Conservation (phyloP, 805 yeast genomes). For the Pichia pseudocactophila region DNA sequence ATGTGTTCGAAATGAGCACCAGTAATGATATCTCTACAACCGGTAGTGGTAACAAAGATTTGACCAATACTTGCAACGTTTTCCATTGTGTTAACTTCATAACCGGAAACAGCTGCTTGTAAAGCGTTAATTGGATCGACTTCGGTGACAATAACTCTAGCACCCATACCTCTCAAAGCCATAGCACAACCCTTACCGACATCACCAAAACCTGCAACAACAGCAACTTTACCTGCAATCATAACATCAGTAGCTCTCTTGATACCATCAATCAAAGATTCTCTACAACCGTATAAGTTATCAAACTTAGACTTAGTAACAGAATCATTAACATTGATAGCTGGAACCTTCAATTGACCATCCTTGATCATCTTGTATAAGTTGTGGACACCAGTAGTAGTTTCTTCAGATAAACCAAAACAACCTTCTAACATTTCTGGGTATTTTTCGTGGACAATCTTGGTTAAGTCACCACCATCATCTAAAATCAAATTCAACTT, state of each 20-base stretch:
- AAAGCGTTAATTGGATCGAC: slow-evolving; percentile 98
- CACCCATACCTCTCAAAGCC: slow-evolving; percentile 99
- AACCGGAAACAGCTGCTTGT: slow-evolving; percentile 99
- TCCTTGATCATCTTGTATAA: slow-evolving; percentile 93
- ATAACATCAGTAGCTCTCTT: slow-evolving; percentile 99
- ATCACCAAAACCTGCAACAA: slow-evolving; percentile 99
- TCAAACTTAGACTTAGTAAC: slow-evolving; percentile 99
- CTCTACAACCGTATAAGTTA: slow-evolving; percentile 99
- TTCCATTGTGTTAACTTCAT: slow-evolving; percentile 91
- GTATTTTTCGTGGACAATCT: slow-evolving; percentile 93
- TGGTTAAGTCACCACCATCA: slow-evolving; percentile 98
- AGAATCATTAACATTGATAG: slow-evolving; percentile 97
- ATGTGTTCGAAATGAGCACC: slow-evolving; percentile 77
- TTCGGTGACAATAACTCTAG: slow-evolving; percentile 95
- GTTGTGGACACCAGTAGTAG: slow-evolving; percentile 99
- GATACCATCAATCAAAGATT: slow-evolving; percentile 96
- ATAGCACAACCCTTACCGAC: slow-evolving; percentile 99
- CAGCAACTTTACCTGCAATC: slow-evolving; percentile 99
- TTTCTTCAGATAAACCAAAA: slow-evolving; percentile 96
- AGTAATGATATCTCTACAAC: slow-evolving; percentile 96
- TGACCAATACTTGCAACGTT: slow-evolving; percentile 91
- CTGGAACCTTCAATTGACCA: slow-evolving; percentile 88
- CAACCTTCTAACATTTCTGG: slow-evolving; percentile 95
- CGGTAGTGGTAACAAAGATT: slow-evolving; percentile 98
- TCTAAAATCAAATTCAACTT: slow-evolving; percentile 95